Evolutionary conservation across 805 yeast genomes (phyloP).

Genomic region (Suhomyces vadensis): DNA sequence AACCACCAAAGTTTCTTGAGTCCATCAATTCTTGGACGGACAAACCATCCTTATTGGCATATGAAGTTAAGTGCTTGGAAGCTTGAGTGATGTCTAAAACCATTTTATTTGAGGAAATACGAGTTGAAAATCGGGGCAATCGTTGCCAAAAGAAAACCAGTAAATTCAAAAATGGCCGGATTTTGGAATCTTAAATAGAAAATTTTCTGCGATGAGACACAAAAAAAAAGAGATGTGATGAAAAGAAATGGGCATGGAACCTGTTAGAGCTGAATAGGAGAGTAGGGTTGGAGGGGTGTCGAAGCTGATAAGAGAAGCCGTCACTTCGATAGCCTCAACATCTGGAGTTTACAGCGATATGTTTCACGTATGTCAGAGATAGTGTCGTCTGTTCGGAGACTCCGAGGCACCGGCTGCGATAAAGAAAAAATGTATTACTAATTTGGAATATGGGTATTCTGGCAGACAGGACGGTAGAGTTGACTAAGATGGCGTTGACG

Average conservation of each 20-base stretch:
- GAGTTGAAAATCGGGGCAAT: conserved; percentile 29
- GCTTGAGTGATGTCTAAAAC: conserved; percentile 57
- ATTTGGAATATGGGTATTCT: not conserved
- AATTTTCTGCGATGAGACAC: conserved; percentile 3
- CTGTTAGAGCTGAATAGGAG: no score
- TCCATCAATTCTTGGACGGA: conserved; percentile 84
- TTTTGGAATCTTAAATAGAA: not conserved
- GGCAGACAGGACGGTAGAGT: no score
- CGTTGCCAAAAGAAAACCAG: conserved; percentile 44
- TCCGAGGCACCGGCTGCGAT: conserved; percentile 1
- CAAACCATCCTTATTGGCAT: conserved; percentile 79
- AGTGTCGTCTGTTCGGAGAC: conserved; percentile 1
- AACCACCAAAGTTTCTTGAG: conserved; percentile 87
- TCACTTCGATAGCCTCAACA: no score
- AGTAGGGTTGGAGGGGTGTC: no score
- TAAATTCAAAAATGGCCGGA: not conserved
- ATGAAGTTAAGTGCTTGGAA: conserved; percentile 61
- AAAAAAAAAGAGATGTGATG: not conserved
- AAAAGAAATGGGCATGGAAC: not conserved
- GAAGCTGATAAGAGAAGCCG: no score
- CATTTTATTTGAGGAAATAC: conserved; percentile 21
- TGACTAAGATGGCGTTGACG: no score
- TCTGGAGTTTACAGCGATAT: not conserved
- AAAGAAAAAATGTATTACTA: not conserved
- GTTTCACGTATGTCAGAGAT: not conserved